Evolutionary conservation across 495 filamentous ascomycete genomes (phyloP).

Genomic region (Podospora didyma): DNA sequence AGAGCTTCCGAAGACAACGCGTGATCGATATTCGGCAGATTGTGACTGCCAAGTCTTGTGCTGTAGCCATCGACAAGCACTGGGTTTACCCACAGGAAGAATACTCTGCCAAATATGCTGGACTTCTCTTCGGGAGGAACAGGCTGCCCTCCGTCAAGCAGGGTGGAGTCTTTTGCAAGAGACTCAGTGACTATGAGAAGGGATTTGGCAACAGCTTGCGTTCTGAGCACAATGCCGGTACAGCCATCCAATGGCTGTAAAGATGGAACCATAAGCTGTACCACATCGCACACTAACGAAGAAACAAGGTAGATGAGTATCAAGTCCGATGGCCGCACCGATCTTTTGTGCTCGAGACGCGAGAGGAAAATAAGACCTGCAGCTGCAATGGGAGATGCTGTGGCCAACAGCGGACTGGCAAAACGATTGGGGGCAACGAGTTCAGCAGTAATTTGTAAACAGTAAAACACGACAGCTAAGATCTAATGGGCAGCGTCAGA

Average conservation of each 20-base stretch:
- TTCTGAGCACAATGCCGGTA: background rate
- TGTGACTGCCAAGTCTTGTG: conserved; percentile 38
- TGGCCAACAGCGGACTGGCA: no score
- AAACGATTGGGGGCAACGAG: background rate
- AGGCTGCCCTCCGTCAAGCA: background rate
- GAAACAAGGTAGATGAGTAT: conserved; percentile 12
- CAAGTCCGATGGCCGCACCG: conserved; percentile 9
- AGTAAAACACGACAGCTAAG: background rate
- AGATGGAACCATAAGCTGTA: conserved; percentile 11
- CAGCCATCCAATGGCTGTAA: background rate
- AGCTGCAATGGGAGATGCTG: conserved; percentile 1
- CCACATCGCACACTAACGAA: conserved; percentile 5
- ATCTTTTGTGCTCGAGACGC: conserved; percentile 7
- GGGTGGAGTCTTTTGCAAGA: background rate
- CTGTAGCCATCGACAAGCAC: conserved; percentile 50
- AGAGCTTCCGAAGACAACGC: conserved; percentile 40
- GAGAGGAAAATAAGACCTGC: conserved; percentile 4
- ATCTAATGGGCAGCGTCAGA: background rate
- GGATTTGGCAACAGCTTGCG: conserved; percentile 9
- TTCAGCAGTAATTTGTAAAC: background rate
- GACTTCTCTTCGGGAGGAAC: conserved; percentile 44
- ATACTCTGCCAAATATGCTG: conserved; percentile 31
- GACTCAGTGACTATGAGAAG: conserved; percentile 10
- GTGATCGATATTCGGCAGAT: conserved; percentile 45
- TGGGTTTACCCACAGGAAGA: conserved; percentile 63